Evolutionary conservation across 2,329 filamentous ascomycete genomes (phyloP).

Genomic region (Paecilomyces variotii): DNA sequence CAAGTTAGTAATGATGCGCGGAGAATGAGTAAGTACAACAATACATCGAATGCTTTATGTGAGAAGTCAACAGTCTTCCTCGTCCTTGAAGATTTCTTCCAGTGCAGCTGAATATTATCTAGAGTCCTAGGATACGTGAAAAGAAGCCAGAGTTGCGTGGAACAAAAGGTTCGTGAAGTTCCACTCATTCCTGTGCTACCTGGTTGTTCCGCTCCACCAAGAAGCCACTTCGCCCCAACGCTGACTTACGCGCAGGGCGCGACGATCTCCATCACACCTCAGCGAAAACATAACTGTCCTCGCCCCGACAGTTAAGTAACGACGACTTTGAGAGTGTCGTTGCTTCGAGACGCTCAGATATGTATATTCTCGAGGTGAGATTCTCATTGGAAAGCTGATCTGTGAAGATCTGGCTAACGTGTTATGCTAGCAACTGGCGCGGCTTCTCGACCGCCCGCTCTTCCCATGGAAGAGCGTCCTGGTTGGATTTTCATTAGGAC

Average conservation of each 20-base stretch:
- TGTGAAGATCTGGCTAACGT: neutral
- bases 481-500: slow-evolving; percentile 83
- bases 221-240: neutral
- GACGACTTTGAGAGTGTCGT: neutral
- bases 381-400: slow-evolving; percentile 4
- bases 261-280: neutral
- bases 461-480: slow-evolving; percentile 98
- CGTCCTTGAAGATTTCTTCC: neutral
- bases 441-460: slow-evolving; percentile 78
- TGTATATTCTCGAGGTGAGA: slow-evolving; percentile 31
- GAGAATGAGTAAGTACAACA: neutral
- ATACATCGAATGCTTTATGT: neutral
- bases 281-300: neutral
- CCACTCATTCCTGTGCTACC: neutral
- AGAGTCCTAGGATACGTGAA: neutral
- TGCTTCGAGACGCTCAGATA: slow-evolving; percentile 11
- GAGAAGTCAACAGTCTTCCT: neutral
- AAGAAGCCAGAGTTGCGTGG: neutral
- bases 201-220: neutral
- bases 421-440: slow-evolving; percentile 56
- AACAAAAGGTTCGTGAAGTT: neutral
- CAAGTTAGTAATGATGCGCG: neutral
- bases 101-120: neutral
- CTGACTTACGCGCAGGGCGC: neutral
- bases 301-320: neutral